Percentiles rank a stretch among this genome's conserved stretches.
Evolutionary conservation across 768 basidiomycete species (phyloP).

Genomic region (Agrocybe praecox): DNA sequence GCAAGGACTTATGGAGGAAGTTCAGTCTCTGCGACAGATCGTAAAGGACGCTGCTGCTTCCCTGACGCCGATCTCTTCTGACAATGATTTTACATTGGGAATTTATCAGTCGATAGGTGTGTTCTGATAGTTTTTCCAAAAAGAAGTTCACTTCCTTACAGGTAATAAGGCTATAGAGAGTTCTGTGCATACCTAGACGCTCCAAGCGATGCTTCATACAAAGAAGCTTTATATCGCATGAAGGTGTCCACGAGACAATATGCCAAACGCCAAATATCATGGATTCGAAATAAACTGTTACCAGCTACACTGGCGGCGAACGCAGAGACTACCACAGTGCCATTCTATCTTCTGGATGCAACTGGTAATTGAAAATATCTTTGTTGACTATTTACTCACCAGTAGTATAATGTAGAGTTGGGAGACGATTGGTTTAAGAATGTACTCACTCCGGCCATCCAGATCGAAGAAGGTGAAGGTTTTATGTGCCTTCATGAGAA

Average conservation of each 20-base stretch:
- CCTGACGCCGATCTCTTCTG: not conserved
- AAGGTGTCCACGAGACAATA: conserved; percentile 89
- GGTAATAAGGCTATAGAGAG: conserved; percentile 82
- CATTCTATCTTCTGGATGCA: conserved; percentile 66
- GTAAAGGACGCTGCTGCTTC: conserved; percentile 14
- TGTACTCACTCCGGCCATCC: conserved; percentile 53
- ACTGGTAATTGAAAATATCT: conserved; percentile 44
- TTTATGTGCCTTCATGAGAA: not conserved
- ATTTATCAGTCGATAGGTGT: conserved; percentile 94
- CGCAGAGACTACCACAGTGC: conserved; percentile 28
- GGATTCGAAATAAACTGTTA: conserved; percentile 89
- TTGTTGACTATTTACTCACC: not conserved
- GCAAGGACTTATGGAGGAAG: conserved; percentile 83
- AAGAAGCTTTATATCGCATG: conserved; percentile 71
- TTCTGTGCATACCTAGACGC: conserved; percentile 68
- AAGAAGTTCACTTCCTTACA: not conserved
- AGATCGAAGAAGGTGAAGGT: conserved; percentile 49
- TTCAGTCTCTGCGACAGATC: conserved; percentile 52
- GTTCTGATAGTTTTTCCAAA: conserved; percentile 5
- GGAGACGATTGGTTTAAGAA: conserved; percentile 60
- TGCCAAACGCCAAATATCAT: conserved; percentile 87
- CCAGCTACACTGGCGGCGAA: conserved; percentile 65
- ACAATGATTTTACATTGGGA: conserved; percentile 73
- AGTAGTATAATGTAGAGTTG: conserved; percentile 36
- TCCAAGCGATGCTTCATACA: conserved; percentile 45